phyloP scores from a whole-genome alignment of 805 yeast genomes.

The Saturnispora silvae region DNA sequence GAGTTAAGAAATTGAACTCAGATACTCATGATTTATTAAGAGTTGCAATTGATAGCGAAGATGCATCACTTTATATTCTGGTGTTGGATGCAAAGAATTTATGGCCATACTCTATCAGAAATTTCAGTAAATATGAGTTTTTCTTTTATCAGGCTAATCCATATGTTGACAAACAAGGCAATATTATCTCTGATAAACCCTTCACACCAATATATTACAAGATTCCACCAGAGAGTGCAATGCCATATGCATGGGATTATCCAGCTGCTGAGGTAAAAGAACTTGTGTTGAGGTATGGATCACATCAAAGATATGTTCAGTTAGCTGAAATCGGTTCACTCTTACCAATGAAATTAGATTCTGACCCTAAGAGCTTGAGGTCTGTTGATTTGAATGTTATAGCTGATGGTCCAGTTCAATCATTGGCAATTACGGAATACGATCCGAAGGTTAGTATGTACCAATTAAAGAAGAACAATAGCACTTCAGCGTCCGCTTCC shows the following conservation, averaged over 20 bases:
- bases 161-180: constrained; percentile 51
- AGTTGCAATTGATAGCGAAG: constrained; percentile 66
- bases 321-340: constrained; percentile 88
- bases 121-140: constrained; percentile 82
- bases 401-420: constrained; percentile 93
- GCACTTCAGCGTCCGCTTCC: constrained; percentile 20
- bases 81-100: constrained; percentile 58
- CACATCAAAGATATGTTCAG: constrained; percentile 68
- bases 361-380: constrained; percentile 11
- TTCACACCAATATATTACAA: constrained; percentile 74
- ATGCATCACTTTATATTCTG: constrained; percentile 71
- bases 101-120: constrained; percentile 92
- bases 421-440: constrained; percentile 72
- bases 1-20: constrained; percentile 50
- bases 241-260: constrained; percentile 98
- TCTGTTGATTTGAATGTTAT: constrained; percentile 84
- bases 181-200: constrained; percentile 39
- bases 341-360: constrained; percentile 62
- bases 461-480: constrained; percentile 33
- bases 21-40: constrained; percentile 58
- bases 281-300: constrained; percentile 58
- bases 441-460: constrained; percentile 72
- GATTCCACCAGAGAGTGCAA: constrained; percentile 81
- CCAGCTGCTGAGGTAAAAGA: constrained; percentile 87
- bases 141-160: constrained; percentile 83